phyloP scores from a whole-genome alignment of 1,284 basidiomycete genomes.

The Ceratobasidium sp. region DNA sequence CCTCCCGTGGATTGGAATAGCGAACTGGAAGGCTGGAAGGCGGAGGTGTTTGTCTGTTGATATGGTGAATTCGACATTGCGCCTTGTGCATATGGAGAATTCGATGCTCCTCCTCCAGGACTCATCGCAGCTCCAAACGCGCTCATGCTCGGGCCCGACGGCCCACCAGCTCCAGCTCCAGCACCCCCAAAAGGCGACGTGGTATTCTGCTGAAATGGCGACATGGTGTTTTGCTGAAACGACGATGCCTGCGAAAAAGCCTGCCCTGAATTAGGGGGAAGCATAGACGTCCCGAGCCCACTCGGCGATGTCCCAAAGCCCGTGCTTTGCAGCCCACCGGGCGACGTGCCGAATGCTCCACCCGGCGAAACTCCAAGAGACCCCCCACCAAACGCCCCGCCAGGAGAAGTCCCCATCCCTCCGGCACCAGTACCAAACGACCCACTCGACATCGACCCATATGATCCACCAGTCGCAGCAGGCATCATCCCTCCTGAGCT shows the following conservation, averaged over 20 bases:
- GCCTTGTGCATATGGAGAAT: conserved; percentile 23
- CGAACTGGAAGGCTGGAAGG: conserved; percentile 16
- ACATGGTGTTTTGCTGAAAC: background rate
- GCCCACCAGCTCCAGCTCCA: background rate
- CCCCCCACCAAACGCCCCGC: conserved; percentile 1
- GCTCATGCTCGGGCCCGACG: background rate
- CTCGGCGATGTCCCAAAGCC: conserved; percentile 27
- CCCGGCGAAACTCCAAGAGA: conserved; percentile 5
- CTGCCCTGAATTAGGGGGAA: conserved; percentile 1
- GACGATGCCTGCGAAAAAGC: background rate
- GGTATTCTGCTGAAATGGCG: conserved; percentile 21
- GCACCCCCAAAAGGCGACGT: conserved; percentile 23
- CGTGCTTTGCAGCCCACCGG: background rate
- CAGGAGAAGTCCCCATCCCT: conserved; percentile 18
- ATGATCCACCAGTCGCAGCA: conserved; percentile 30
- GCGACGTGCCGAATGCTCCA: conserved; percentile 20
- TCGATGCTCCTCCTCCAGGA: conserved; percentile 7
- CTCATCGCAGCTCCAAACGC: conserved; percentile 40
- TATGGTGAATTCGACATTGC: conserved; percentile 23
- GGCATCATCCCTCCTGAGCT: background rate
- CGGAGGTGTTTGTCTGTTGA: conserved; percentile 4
- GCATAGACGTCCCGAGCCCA: conserved; percentile 26
- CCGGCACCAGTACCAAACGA: background rate
- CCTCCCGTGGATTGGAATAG: conserved; percentile 4
- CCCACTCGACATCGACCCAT: conserved; percentile 1